Base-by-base conservation (phyloP, 495 filamentous ascomycete genomes). In the Penicillium cataractarum region DNA sequence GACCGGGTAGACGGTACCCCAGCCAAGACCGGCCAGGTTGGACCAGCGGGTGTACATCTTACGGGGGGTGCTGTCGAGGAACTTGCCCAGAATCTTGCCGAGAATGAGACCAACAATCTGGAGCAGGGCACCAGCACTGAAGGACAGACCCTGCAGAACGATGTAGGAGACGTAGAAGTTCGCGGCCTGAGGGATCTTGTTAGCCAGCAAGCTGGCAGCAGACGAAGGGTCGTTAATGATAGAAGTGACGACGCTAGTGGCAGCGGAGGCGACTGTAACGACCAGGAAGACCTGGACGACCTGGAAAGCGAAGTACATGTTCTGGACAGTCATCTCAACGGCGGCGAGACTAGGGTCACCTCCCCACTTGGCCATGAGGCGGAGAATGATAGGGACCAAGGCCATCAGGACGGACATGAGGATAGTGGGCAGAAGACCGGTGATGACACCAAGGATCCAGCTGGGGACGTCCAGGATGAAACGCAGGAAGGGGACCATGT, bases 131-230 rank as follows among this genome's bases (percentile, higher is more conserved):
- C 87, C 83, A 0, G 92, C 81, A 51, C 90, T 89, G 66, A 97
- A 86, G n/a, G 89, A 89, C 60, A 99, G 77, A 52, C 95, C 95
- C 75, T 97, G 93, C 29, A 99, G 82, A 67, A 97, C 89, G 70
- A 99, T 94, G 79, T 96, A 99, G 0, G 90, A 89, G 55, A 98
- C 89, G 77, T 96, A 99, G 76, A 99, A 93, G 78, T 96, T 97
- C 65, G 92, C 93, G 3, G 91, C 85, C 56, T 81, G 86, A 9
- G 95, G 95, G 12, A 98, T 77, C 60, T 90, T 89, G 17, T 79
- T 66, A 15, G 95, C 89, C 12, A 99, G 83, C 55, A 97, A 76
- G 6, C 58, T 77, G 0, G 91, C 79, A 27, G 83, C 88, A 8
- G 69, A 73, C 4, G 70, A 64, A 7, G 95, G 96, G 4, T 91